These are phyloP conservation scores for Gynostemma pentaphyllum DNA, from an alignment of 306 rosid genomes.

Conservation along the genomic window DNA sequence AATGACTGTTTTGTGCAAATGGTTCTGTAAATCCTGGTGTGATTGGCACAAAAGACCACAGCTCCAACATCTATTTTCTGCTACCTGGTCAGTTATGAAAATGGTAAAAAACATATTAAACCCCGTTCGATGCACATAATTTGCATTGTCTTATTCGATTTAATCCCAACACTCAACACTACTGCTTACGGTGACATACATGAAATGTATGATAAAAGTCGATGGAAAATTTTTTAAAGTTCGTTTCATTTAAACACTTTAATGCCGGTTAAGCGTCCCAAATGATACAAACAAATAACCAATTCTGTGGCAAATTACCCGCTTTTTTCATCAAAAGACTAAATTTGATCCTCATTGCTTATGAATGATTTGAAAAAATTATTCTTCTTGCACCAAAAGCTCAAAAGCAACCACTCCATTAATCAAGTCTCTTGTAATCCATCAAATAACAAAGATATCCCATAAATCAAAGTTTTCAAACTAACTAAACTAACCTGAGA, in stretches of 20 bases:
- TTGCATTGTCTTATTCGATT: background rate
- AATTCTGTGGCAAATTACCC: no score
- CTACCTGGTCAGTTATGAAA: constrained; percentile 38
- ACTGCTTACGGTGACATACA: no score
- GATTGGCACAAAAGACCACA: constrained; percentile 49
- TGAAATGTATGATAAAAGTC: no score
- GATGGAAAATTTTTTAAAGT: no score
- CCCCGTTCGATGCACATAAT: background rate
- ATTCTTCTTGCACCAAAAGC: background rate
- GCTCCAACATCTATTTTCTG: constrained; percentile 66
- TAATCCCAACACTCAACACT: no score
- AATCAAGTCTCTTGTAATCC: no score
- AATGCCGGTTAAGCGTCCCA: no score
- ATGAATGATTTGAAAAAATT: background rate
- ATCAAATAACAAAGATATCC: background rate
- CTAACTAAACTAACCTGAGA: constrained; percentile 29
- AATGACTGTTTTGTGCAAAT: constrained; percentile 44
- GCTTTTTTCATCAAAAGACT: no score
- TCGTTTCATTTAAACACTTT: no score
- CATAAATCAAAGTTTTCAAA: background rate
- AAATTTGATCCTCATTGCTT: no score
- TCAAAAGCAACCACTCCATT: background rate
- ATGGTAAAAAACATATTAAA: background rate
- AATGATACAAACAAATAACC: no score
- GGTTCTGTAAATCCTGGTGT: constrained; percentile 43